Evolutionary conservation across 352 stramenopile genomes (phyloP).

Genomic region (Saprolegnia diclina): DNA sequence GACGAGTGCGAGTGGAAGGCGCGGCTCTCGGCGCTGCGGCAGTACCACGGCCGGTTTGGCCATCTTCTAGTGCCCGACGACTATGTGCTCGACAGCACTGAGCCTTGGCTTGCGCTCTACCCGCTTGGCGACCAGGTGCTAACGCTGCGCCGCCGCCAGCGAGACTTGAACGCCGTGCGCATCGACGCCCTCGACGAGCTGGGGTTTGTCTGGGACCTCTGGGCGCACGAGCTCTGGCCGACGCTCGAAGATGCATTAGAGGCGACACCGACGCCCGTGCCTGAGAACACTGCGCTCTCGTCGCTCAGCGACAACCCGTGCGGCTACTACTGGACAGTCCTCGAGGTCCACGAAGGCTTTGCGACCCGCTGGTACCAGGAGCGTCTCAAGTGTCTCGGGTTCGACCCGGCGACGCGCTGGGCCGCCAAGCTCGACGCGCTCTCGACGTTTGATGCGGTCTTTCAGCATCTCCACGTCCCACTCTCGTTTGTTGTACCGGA

Average conservation of each 20-base stretch:
- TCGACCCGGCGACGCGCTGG: background rate
- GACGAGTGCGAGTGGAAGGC: background rate
- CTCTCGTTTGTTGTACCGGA: background rate
- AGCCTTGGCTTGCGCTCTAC: background rate
- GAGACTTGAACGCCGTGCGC: background rate
- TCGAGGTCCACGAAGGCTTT: constrained; percentile 1
- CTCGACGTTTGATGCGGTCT: background rate
- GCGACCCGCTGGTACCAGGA: background rate
- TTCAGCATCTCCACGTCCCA: constrained; percentile 14
- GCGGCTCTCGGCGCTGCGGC: background rate
- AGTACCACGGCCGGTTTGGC: background rate
- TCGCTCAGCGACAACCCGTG: background rate
- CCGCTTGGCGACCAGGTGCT: background rate
- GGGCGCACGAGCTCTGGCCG: background rate
- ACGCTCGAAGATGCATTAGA: background rate
- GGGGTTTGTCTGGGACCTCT: background rate
- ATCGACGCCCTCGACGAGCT: background rate
- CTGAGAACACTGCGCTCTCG: background rate
- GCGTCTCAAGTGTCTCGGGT: background rate
- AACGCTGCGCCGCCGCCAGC: background rate
- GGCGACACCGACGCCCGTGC: background rate
- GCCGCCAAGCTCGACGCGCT: constrained; percentile 5
- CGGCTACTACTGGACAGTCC: background rate
- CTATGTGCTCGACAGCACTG: background rate
- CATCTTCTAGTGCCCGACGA: background rate